Conservation (phyloP, 768 basidiomycete species). For the Xerocomellus amylosporus region DNA sequence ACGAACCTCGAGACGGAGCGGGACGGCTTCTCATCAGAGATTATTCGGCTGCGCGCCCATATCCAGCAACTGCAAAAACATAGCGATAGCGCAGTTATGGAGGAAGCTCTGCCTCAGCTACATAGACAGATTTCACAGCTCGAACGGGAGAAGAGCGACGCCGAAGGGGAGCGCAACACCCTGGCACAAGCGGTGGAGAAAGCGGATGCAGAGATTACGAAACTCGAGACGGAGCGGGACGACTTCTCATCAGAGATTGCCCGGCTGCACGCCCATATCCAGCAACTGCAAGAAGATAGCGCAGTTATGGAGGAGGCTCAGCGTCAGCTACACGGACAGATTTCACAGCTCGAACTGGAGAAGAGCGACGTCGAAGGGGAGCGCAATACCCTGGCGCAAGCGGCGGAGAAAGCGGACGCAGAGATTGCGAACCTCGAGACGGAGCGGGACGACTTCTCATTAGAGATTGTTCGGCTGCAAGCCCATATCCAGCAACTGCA, state of each 20-base stretch:
- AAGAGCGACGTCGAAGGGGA: conserved; percentile 48
- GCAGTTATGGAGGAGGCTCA: conserved; percentile 76
- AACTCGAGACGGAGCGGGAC: conserved; percentile 49
- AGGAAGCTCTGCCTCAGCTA: conserved; percentile 76
- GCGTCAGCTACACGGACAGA: conserved; percentile 73
- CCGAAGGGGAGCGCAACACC: conserved; percentile 45
- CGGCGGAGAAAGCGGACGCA: neutral
- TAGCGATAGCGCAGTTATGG: conserved; percentile 84
- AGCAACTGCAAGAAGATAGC: conserved; percentile 74
- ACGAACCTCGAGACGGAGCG: conserved; percentile 57
- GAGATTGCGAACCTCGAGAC: conserved; percentile 43
- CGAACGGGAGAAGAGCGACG: conserved; percentile 60
- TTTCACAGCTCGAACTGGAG: conserved; percentile 68
- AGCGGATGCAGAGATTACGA: conserved; percentile 64
- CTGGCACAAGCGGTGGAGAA: conserved; percentile 11
- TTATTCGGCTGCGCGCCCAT: conserved; percentile 57
- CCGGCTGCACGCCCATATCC: conserved; percentile 57
- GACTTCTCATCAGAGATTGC: conserved; percentile 51
- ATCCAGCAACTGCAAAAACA: conserved; percentile 69
- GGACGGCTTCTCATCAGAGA: conserved; percentile 48
- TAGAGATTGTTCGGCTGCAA: conserved; percentile 59
- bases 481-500: conserved; percentile 67
- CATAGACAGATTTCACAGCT: conserved; percentile 78
- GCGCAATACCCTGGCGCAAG: conserved; percentile 36
- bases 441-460: conserved; percentile 26